These are phyloP conservation scores for Corynespora cassiicola DNA, from an alignment of 2,329 filamentous ascomycete species.

Conservation along the genomic window DNA sequence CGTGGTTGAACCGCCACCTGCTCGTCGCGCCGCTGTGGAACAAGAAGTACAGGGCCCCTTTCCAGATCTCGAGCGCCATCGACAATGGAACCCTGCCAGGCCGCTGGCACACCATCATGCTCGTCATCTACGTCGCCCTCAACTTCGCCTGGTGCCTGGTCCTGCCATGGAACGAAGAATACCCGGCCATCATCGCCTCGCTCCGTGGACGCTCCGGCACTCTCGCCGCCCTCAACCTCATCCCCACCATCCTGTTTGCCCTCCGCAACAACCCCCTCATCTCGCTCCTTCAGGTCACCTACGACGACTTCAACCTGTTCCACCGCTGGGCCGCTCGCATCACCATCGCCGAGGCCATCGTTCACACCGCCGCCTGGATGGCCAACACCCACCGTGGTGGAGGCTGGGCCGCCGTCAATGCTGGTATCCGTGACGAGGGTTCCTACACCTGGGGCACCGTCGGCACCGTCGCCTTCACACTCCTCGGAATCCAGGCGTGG, in stretches of 20 bases:
- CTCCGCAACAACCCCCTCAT: conserved; percentile 95
- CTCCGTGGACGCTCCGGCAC: conserved; percentile 85
- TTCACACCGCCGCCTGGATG: conserved; percentile 76
- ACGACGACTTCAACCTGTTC: conserved; percentile 93
- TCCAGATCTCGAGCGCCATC: conserved; percentile 71
- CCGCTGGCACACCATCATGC: conserved; percentile 75
- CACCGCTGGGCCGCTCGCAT: conserved; percentile 85
- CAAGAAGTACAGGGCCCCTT: conserved; percentile 78
- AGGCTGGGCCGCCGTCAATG: conserved; percentile 65
- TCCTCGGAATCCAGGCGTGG: conserved; percentile 73
- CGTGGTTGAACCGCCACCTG: conserved; percentile 70
- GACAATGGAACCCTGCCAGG: conserved; percentile 80
- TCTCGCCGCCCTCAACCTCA: conserved; percentile 86
- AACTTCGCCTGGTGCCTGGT: conserved; percentile 81
- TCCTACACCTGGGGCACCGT: conserved; percentile 72
- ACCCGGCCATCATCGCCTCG: conserved; percentile 72
- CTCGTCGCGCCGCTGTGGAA: conserved; percentile 74
- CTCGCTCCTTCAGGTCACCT: conserved; percentile 79
- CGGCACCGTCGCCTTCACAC: conserved; percentile 64
- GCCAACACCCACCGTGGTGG: conserved; percentile 68
- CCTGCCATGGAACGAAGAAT: conserved; percentile 63
- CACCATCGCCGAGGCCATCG: conserved; percentile 70
- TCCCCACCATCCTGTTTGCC: conserved; percentile 87
- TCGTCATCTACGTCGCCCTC: conserved; percentile 70
- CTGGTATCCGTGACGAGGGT: conserved; percentile 61